phyloP scores from a whole-genome alignment of 73 alveolate species.

The Stentor roeselii region DNA sequence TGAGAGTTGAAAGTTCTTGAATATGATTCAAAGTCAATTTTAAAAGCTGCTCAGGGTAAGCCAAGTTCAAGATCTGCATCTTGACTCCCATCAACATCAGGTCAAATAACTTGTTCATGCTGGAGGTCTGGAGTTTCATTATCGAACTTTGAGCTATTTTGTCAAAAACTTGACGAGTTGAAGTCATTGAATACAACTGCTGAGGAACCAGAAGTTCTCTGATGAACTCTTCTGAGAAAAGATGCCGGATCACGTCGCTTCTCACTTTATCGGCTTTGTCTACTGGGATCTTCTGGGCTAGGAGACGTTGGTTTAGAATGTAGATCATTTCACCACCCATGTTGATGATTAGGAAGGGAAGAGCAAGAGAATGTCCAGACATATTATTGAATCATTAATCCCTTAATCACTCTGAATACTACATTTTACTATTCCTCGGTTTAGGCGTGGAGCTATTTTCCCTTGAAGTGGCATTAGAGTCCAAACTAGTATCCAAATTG shows the following conservation, averaged over 20 bases:
- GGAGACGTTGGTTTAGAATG: constrained; percentile 82
- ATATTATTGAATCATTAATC: too few relatives aligned
- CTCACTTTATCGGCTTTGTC: constrained; percentile 77
- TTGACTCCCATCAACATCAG: constrained; percentile 93
- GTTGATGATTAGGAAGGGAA: constrained; percentile 85
- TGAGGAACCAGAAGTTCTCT: constrained; percentile 48
- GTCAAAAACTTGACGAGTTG: constrained; percentile 79
- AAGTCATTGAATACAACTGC: constrained; percentile 58
- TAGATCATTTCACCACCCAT: constrained; percentile 96
- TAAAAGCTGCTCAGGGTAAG: constrained; percentile 89
- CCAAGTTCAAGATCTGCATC: constrained; percentile 59
- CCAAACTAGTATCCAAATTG: not conserved
- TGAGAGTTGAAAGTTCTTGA: constrained; percentile 57
- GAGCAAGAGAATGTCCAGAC: constrained; percentile 71
- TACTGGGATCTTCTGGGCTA: constrained; percentile 79
- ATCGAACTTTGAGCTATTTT: constrained; percentile 89
- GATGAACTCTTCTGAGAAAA: constrained; percentile 34
- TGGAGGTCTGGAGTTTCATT: constrained; percentile 85
- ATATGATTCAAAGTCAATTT: constrained; percentile 83
- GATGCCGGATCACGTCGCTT: constrained; percentile 82
- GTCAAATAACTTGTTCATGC: constrained; percentile 91
- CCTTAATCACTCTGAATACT: too few relatives aligned
- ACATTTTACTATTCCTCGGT: not conserved
- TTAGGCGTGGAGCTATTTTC: constrained; percentile 11
- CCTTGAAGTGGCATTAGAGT: not conserved